Evolutionary conservation across 148 eudicot genomes (phyloP), one percentile per base, ranked within the genome.

Genomic region (Spergularia marina): DNA sequence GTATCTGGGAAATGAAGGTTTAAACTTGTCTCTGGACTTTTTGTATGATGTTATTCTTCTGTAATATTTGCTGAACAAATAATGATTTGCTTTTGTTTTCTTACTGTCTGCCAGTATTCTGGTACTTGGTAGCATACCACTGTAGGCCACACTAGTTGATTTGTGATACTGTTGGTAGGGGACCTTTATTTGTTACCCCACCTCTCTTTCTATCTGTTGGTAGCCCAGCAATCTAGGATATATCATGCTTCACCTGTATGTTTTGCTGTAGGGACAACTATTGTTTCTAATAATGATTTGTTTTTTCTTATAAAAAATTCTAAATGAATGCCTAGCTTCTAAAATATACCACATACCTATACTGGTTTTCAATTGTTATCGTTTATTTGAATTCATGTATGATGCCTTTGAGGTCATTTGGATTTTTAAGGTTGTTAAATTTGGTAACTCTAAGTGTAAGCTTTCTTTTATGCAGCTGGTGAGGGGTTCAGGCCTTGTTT

Each of bases 1-100:
- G 81, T 92, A 86, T 79, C 36, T 88, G 82, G 68, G 73, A 80
- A 79, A 67, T 78, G 80, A 88, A 81, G 76, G 82, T 78, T 16
- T 61, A 12, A 53, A 25, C 39, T 49, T 56, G 41, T 57, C 40
- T 36, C 11, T 21, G n/a, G 41, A 17, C 18, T 23, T 12, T 47
- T 39, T 44, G 21, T 55, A 17, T 60, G 12, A 20, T 61, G 36
- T 17, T 39, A 51, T 54, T 6, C 57, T 36, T 64, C 1, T 49
- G 13, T 9, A 18, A 30, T 49, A 34, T 69, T 10, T 13, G 10
- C n/a, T 23, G 15, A 64, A 30, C 30, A 53, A 75, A 53, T 49
- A 8, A 34, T 6, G 15, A 60, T 44, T 36, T 0, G 7, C 49
- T 66, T 10, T 40, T 65, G 56, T 20, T 53, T 63, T 44, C 34